phyloP scores from a whole-genome alignment of 2,329 filamentous ascomycete genomes.

The Verticillium nubilum region DNA sequence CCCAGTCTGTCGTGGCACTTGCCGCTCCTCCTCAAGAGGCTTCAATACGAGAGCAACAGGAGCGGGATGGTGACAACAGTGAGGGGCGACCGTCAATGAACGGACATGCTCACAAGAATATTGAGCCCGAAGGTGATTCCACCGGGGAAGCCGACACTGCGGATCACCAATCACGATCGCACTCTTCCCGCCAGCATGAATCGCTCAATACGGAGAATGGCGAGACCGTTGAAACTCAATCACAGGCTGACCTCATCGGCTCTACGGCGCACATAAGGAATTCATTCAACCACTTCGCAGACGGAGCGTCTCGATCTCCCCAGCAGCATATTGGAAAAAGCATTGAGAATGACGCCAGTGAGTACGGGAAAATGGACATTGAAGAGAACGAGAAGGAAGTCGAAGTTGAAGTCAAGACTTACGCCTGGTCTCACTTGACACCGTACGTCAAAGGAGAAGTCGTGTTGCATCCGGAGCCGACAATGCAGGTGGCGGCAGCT shows the following conservation, averaged over 20 bases:
- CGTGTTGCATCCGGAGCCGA: slow-evolving; percentile 29
- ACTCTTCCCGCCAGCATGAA: not conserved
- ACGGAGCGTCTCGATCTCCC: not conserved
- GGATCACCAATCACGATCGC: not conserved
- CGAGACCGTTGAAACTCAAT: not conserved
- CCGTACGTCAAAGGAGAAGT: slow-evolving; percentile 34
- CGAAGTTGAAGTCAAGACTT: not conserved
- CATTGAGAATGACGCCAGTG: not conserved
- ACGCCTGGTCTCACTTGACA: slow-evolving; percentile 32
- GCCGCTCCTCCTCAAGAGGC: not conserved
- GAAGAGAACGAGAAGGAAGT: not conserved
- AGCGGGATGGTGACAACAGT: not conserved
- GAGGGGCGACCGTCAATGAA: not conserved
- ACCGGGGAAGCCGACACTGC: not conserved
- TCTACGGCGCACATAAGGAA: not conserved
- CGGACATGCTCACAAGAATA: not conserved
- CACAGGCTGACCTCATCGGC: not conserved
- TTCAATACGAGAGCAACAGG: not conserved
- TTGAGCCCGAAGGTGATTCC: not conserved
- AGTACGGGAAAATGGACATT: not conserved
- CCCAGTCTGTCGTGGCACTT: not conserved
- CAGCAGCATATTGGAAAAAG: not conserved
- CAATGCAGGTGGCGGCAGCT: slow-evolving; percentile 3
- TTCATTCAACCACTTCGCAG: not conserved
- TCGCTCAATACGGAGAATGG: not conserved